Conservation (phyloP, 495 filamentous ascomycete species). For the Penicillium diatomitis region DNA sequence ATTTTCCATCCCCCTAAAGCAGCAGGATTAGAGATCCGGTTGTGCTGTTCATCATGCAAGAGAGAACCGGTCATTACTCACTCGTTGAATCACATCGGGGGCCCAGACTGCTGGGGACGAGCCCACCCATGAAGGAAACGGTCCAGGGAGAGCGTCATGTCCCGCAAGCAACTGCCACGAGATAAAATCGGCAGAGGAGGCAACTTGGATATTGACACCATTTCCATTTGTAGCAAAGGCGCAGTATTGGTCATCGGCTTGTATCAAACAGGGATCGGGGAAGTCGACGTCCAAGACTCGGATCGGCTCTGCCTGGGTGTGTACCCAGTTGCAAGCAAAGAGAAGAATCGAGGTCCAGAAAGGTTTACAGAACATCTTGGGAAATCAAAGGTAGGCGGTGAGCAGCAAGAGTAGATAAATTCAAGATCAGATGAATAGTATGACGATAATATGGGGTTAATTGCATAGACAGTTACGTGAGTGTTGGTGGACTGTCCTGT, state of each 20-base stretch:
- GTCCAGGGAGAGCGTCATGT: conserved; percentile 15
- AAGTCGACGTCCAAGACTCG: neutral
- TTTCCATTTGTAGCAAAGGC: neutral
- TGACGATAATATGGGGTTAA: no score
- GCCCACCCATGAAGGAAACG: conserved; percentile 14
- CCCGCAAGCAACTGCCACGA: conserved; percentile 2
- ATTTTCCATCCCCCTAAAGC: conserved; percentile 3
- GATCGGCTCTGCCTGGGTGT: neutral
- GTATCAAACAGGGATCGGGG: neutral
- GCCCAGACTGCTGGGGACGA: conserved; percentile 30
- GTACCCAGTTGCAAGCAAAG: neutral
- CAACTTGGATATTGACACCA: neutral
- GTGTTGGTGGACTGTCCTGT: no score
- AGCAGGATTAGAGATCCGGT: neutral
- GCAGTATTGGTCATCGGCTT: neutral
- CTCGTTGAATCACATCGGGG: conserved; percentile 29
- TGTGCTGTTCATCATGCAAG: neutral
- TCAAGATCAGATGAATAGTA: no score
- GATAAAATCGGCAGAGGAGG: neutral
- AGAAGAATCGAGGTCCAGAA: neutral
- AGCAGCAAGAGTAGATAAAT: no score
- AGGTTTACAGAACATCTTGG: neutral
- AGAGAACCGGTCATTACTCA: neutral
- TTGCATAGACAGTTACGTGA: no score
- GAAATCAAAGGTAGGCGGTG: no score